Base-by-base conservation (phyloP, 1,139 yeast species). In the Candida frijolesensis region DNA sequence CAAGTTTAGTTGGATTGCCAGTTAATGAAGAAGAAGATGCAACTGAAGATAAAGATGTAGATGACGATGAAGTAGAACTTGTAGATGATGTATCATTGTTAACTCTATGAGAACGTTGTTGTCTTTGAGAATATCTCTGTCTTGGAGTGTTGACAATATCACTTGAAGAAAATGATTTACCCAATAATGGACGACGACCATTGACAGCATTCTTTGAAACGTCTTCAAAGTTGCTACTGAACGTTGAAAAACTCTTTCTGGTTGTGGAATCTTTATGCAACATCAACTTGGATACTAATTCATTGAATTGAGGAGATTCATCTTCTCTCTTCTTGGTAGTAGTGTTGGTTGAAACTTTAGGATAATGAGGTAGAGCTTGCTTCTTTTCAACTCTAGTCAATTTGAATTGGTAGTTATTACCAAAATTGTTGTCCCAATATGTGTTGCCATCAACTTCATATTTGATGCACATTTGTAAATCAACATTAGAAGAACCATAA, bases 341-440 rank as follows among this genome's bases (percentile, higher is more conserved):
- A 14, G 44, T 11, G 10, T 19, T 16, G 3, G 42, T 18, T 6
- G 50, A 30, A 11, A 19, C 22, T 12, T 35, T 44, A 6, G 37
- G 47, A 29, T 40, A 29, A 18, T 43, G 42, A 4, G 41, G 32
- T 38, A 30, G 25, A 38, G 10, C 34, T 33, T 19, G 35, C 4
- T 40, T 35, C 35, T 35, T 40, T 32, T 34, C 18, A 18, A 52
- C 59, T 51, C 48, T 44, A 25, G 54, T 43, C 37, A 71, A 58
- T 3, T 57, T 54, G 18, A 71, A 55, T 48, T 63, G 63, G 52
- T 71, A 73, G 53, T 73, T 73, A 14, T 55, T 54, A 34, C 60
- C 51, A 42, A 57, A 48, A 52, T 73, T 73, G 54, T 71, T 73
- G 51, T 72, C 77, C 78, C 78, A 73, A 54, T 54, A 67, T 2